These are phyloP conservation scores for Pseudogymnoascus sp. DNA, from an alignment of 2,329 filamentous ascomycete genomes.

Conservation along the genomic window DNA sequence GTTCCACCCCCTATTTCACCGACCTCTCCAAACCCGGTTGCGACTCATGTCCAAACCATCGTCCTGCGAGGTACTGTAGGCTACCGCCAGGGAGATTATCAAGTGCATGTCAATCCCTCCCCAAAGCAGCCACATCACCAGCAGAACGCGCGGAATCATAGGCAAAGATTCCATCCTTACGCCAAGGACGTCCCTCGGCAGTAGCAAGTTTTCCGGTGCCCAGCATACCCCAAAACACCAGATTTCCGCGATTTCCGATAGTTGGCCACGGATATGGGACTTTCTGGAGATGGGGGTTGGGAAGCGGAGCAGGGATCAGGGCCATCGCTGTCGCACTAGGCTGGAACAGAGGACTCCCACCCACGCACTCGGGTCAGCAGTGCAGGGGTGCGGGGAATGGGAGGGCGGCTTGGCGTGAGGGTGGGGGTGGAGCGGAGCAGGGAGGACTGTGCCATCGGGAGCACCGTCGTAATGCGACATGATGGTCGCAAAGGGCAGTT, in stretches of 20 bases:
- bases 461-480: background rate
- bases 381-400: background rate
- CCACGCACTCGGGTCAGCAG: slow-evolving; percentile 1
- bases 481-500: background rate
- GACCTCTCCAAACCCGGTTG: background rate
- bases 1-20: background rate
- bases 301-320: background rate
- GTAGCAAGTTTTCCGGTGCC: background rate
- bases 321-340: background rate
- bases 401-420: background rate
- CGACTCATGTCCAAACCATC: background rate
- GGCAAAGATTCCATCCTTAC: background rate
- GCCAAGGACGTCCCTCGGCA: background rate
- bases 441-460: background rate
- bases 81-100: background rate
- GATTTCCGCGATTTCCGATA: background rate
- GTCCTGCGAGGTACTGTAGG: background rate
- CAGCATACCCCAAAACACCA: background rate
- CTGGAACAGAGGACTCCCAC: background rate
- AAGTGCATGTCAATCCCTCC: background rate
- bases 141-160: background rate
- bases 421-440: slow-evolving; percentile 1
- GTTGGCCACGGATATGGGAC: background rate
- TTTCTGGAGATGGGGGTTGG: background rate
- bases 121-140: background rate